Evolutionary conservation across 2,329 filamentous ascomycete species (phyloP).

Genomic region (Albifimbria verrucaria): DNA sequence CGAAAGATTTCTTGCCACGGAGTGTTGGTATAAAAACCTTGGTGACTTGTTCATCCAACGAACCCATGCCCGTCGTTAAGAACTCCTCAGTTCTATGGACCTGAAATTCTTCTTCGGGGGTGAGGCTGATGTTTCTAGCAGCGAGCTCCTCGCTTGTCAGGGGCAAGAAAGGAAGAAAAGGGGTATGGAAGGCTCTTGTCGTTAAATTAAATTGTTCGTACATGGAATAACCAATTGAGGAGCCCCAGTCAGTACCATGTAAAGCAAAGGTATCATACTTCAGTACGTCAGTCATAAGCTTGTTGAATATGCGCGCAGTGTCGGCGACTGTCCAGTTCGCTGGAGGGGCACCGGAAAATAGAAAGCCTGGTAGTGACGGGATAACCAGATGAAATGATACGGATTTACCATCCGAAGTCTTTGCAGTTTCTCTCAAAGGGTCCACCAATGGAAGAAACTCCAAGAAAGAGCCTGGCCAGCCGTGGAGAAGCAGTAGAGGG

Average conservation of each 20-base stretch:
- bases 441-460: conserved; percentile 31
- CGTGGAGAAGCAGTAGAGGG: conserved; percentile 38
- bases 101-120: conserved; percentile 6
- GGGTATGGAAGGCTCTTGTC: conserved; percentile 10
- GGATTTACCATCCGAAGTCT: neutral
- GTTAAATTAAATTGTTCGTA: conserved; percentile 11
- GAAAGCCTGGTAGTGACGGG: conserved; percentile 36
- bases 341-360: conserved; percentile 28
- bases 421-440: neutral
- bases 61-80: too few species aligned
- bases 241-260: conserved; percentile 16
- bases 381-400: conserved; percentile 17
- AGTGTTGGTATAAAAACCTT: conserved; percentile 5
- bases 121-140: conserved; percentile 6
- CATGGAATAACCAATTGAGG: conserved; percentile 7
- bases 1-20: neutral
- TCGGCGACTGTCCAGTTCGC: conserved; percentile 31
- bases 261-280: conserved; percentile 27
- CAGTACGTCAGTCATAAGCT: conserved; percentile 31
- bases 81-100: conserved; percentile 14
- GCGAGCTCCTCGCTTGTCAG: conserved; percentile 5
- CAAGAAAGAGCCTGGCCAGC: conserved; percentile 42
- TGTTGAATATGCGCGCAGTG: conserved; percentile 32
- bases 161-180: conserved; percentile 11
- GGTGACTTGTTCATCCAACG: too few species aligned